Base-by-base conservation (phyloP, 805 yeast species). In the Saccharomycopsis javanensis region DNA sequence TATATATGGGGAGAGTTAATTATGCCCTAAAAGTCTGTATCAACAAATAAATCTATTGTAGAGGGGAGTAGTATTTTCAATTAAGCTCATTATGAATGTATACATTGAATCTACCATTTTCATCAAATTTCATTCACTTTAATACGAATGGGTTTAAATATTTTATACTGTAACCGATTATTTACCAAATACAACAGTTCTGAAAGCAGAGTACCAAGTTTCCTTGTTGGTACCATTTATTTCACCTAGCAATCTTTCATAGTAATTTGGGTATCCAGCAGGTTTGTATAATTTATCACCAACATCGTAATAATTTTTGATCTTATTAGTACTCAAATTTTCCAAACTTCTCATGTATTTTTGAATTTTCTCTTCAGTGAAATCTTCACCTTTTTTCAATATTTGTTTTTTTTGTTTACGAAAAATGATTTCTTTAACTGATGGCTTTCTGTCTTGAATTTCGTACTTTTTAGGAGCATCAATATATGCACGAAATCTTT, bases 221-320 rank as follows among this genome's bases (percentile, higher is more conserved):
- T 87, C 96, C 68, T 80, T 83, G 65, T 79, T 77, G 64, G 83
- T 83, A 25, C 92, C 91, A 59, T 77, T 75, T 46, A 90, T 78
- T 67, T 88, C 96, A 28, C 77, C 75, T 70, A 85, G 63, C 55
- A 90, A 75, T 65, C 94, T 77, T 45, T 76, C 79, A 66, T 90
- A 90, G 67, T 90, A 90, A 51, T 76, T 69, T 2, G 96, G 89
- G 69, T 88, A 87, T 1, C 96, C 96, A 65, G 84, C 83, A n/a
- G 97, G 97, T 63, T 70, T 75, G 64, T 80, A 70, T 62, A 90
- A 70, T 66, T 85, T 85, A 50, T 81, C 85, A 57, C 83, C 83
- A 35, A 82, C 77, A 60, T 78, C 74, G 67, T 86, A 87, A 65
- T 81, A 81, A 58, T 79, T 78, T 64, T 74, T 51, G 27, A 55